phyloP scores from a whole-genome alignment of 2,329 filamentous ascomycete genomes.

The Penicillium sp. region DNA sequence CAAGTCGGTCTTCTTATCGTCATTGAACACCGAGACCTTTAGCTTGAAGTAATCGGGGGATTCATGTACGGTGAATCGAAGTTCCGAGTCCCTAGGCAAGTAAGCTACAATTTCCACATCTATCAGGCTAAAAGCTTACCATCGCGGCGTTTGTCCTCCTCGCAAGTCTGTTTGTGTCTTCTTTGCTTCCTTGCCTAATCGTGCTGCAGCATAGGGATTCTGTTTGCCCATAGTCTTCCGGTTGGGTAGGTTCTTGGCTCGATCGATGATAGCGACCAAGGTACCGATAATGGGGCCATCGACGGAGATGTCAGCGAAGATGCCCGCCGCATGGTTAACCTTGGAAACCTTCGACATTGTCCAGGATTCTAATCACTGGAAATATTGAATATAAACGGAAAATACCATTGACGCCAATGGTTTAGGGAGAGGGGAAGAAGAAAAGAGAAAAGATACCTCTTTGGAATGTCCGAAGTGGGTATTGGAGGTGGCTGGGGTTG shows the following conservation, averaged over 20 bases:
- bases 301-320: slow-evolving; percentile 89
- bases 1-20: slow-evolving; percentile 95
- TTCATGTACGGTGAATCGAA: slow-evolving; percentile 94
- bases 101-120: not conserved
- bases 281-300: slow-evolving; percentile 94
- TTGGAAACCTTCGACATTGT: slow-evolving; percentile 54
- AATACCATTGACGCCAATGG: slow-evolving; percentile 11
- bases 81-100: slow-evolving; percentile 80
- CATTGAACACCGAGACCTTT: slow-evolving; percentile 95
- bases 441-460: slow-evolving; percentile 15
- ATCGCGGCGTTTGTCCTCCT: slow-evolving; percentile 92
- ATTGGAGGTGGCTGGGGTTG: slow-evolving; percentile 27
- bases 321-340: slow-evolving; percentile 80
- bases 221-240: slow-evolving; percentile 97
- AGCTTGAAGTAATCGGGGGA: slow-evolving; percentile 94
- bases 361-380: not conserved
- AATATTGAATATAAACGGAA: not conserved
- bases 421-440: slow-evolving; percentile 12
- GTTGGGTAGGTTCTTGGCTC: slow-evolving; percentile 96
- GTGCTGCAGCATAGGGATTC: slow-evolving; percentile 92
- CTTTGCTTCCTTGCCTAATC: slow-evolving; percentile 93
- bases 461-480: slow-evolving; percentile 21
- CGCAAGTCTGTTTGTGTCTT: slow-evolving; percentile 93
- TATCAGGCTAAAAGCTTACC: slow-evolving; percentile 55
- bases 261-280: slow-evolving; percentile 85